Evolutionary conservation across 352 stramenopile species (phyloP), one percentile per base, ranked within the genome.

Genomic region (Pythium phragmiticola): DNA sequence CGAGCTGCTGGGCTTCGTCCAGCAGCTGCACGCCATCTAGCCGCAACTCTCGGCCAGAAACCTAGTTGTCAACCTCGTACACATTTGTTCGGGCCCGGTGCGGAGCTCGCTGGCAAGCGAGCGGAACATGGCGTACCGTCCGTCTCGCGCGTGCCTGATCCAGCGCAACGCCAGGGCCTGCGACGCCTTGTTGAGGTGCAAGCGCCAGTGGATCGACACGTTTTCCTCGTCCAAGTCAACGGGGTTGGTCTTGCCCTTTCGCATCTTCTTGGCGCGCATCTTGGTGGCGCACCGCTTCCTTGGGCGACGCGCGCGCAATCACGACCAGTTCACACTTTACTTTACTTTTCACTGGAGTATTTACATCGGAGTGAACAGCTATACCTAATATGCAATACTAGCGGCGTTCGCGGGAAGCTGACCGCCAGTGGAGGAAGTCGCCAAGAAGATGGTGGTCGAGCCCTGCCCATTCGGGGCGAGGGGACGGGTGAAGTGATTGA

Each of bases 281-380:
- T 82, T 86, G 67, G 97, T 88, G 4, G 96, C 92, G 66, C 98
- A 98, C 19, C 68, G 69, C 69, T 98, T 88, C 84, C 77, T 98
- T 92, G 28, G 86, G 75, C 17, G 94, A 96, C 7, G 72, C 87
- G 17, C 92, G 82, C 16, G 85, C 84, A 13, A 99, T 87, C 6
- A 98, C 86, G 1, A 99, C 78, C 4, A 92, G 91, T 46, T 98
- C 93, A 73, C 98, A 99, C 16, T 21, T 21, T 21, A 21, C 21
- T 37, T 37, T 37, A 11, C 33, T 37, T 37, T 37, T 6, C 9
- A 37, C 5, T 37, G 33, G 33, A 37, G 33, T 37, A 37, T 37
- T 37, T 37, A 0, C 33, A 37, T 37, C 33, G 9, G 9, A 37
- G 33, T 37, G 33, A 37, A 37, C 33, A 11, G 33, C 33, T 37